phyloP scores from a whole-genome alignment of 257 asterid genomes.

The Forsythia suspensa region DNA sequence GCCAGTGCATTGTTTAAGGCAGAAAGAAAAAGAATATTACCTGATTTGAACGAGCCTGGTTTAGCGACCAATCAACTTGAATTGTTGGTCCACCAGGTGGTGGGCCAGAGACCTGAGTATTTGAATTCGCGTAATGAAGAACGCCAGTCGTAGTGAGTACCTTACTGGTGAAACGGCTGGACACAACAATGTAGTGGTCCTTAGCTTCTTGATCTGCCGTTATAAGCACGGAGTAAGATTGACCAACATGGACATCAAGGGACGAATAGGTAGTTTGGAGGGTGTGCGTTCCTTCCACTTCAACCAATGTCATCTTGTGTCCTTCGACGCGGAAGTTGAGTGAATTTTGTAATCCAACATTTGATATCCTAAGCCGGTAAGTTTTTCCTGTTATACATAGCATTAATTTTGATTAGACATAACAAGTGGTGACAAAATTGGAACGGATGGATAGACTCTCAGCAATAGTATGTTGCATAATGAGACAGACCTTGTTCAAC shows the following conservation, averaged over 20 bases:
- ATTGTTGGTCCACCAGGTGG: conserved; percentile 57
- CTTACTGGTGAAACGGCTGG: conserved; percentile 46
- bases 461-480: background rate
- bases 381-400: conserved; percentile 46
- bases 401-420: background rate
- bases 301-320: conserved; percentile 67
- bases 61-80: conserved; percentile 50
- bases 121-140: conserved; percentile 40
- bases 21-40: conserved; percentile 17
- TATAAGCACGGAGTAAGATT: conserved; percentile 49
- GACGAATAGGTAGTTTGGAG: conserved; percentile 53
- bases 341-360: conserved; percentile 60
- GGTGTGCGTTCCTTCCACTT: conserved; percentile 73
- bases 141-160: conserved; percentile 38
- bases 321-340: conserved; percentile 66
- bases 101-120: conserved; percentile 34
- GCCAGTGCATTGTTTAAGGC: no score
- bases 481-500: conserved; percentile 46
- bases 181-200: conserved; percentile 45
- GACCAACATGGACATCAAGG: conserved; percentile 53
- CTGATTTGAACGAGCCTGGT: conserved; percentile 61
- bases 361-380: conserved; percentile 57
- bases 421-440: background rate
- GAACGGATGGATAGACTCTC: background rate
- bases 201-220: conserved; percentile 44